Conservation (phyloP, 441 rosid genomes). For the Euphorbia celastroides region DNA sequence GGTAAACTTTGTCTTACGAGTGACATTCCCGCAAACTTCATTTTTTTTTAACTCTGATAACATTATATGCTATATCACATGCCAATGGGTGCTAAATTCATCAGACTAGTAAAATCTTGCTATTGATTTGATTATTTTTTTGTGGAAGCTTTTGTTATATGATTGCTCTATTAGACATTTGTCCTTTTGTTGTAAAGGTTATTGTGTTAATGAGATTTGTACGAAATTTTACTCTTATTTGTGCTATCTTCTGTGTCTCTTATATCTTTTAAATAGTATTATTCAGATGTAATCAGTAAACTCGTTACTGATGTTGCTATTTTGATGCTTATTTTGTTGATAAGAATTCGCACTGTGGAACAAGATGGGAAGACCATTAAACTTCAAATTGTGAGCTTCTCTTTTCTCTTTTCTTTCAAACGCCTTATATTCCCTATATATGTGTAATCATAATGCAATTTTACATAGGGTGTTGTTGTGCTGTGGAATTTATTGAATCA, state of each 20-base stretch:
- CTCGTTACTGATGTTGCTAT: neutral
- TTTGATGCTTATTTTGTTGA: constrained; percentile 22
- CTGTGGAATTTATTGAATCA: neutral
- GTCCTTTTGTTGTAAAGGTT: no score
- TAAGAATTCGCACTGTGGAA: constrained; percentile 97
- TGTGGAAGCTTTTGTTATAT: neutral
- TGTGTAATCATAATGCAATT: neutral
- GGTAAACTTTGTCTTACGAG: no score
- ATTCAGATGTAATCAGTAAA: constrained; percentile 30
- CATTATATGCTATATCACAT: no score
- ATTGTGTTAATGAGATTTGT: neutral
- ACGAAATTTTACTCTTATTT: neutral
- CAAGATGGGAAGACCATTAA: constrained; percentile 94
- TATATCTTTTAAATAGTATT: constrained; percentile 47
- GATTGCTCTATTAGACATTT: neutral
- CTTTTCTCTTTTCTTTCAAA: neutral
- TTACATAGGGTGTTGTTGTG: neutral
- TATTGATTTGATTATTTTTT: neutral
- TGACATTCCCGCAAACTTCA: no score
- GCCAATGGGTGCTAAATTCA: neutral
- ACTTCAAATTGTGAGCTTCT: constrained; percentile 77
- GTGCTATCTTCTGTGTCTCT: neutral
- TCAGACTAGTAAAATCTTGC: neutral
- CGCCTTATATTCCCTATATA: neutral
- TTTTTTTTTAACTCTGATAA: no score